Percentiles rank a stretch among this genome's conserved stretches.
phyloP scores from a whole-genome alignment of 129 eudicot species.

The Arctium lappa region DNA sequence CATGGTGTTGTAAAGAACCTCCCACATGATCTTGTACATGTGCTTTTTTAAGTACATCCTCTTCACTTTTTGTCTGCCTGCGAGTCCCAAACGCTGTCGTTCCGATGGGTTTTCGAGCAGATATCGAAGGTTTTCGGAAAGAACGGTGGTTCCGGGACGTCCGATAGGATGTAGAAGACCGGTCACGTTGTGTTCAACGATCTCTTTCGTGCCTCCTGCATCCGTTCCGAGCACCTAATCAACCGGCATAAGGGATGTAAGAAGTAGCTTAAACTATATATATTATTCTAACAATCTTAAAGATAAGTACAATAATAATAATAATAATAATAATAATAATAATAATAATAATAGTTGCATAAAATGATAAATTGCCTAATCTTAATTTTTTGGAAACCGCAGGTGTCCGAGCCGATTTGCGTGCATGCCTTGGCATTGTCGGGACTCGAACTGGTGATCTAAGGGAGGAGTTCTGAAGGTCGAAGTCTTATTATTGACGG shows the following conservation, averaged over 20 bases:
- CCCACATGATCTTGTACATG: slow-evolving; percentile 80
- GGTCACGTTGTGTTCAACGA: slow-evolving; percentile 74
- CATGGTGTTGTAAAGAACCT: slow-evolving; percentile 72
- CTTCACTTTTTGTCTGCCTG: slow-evolving; percentile 80
- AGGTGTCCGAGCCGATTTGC: too few species aligned
- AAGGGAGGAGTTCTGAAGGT: too few species aligned
- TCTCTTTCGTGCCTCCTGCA: slow-evolving; percentile 94
- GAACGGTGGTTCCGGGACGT: slow-evolving; percentile 52
- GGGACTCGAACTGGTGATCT: too few species aligned
- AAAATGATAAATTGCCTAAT: too few species aligned
- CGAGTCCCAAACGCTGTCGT: slow-evolving; percentile 66
- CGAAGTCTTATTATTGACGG: too few species aligned
- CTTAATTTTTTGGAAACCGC: too few species aligned
- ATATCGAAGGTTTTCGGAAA: slow-evolving; percentile 63
- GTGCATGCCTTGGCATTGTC: too few species aligned
- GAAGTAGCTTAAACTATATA: neutral
- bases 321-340: too few species aligned
- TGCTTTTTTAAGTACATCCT: slow-evolving; percentile 83
- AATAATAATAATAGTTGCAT: neutral
- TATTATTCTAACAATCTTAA: neutral
- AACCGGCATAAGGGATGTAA: neutral
- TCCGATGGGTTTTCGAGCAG: slow-evolving; percentile 61
- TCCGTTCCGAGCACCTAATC: slow-evolving; percentile 91
- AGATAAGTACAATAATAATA: too few species aligned
- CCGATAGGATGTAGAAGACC: slow-evolving; percentile 89